Conservation (phyloP, 2,329 filamentous ascomycete species). For the Thermochaetoides dissita region DNA sequence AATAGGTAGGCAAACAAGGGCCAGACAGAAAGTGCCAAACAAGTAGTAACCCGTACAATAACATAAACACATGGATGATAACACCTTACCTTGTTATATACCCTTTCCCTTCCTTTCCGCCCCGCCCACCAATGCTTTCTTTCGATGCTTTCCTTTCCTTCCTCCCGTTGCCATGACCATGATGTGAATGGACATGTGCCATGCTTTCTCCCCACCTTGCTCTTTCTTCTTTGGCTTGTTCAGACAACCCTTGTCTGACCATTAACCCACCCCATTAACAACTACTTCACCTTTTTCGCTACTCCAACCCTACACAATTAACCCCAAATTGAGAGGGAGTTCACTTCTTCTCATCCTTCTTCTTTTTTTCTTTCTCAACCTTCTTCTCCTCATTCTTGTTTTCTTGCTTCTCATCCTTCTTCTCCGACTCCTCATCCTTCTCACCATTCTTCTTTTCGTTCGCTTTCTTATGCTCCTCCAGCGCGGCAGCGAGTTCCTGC, state of each 20-base stretch:
- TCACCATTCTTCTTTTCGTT: slow-evolving; percentile 33
- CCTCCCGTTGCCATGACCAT: too few relatives aligned
- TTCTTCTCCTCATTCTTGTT: background rate
- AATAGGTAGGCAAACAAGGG: too few relatives aligned
- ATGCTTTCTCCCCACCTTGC: too few relatives aligned
- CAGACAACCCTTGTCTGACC: too few relatives aligned
- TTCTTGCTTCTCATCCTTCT: background rate
- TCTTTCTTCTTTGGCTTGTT: too few relatives aligned
- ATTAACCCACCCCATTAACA: background rate
- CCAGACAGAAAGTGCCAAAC: too few relatives aligned
- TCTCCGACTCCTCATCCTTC: background rate
- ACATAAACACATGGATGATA: background rate
- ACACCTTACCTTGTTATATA: background rate
- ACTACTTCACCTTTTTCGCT: background rate
- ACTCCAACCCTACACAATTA: too few relatives aligned
- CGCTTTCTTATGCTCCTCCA: slow-evolving; percentile 41
- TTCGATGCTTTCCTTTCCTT: too few relatives aligned
- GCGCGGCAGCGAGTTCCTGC: slow-evolving; percentile 33
- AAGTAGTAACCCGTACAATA: too few relatives aligned
- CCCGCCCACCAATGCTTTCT: background rate
- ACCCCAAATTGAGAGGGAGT: too few relatives aligned
- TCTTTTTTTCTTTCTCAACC: background rate
- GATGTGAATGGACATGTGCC: too few relatives aligned
- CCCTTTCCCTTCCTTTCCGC: background rate
- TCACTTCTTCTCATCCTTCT: background rate